Evolutionary conservation across 2,329 filamentous ascomycete species (phyloP).

Genomic region (Alternaria alternata): DNA sequence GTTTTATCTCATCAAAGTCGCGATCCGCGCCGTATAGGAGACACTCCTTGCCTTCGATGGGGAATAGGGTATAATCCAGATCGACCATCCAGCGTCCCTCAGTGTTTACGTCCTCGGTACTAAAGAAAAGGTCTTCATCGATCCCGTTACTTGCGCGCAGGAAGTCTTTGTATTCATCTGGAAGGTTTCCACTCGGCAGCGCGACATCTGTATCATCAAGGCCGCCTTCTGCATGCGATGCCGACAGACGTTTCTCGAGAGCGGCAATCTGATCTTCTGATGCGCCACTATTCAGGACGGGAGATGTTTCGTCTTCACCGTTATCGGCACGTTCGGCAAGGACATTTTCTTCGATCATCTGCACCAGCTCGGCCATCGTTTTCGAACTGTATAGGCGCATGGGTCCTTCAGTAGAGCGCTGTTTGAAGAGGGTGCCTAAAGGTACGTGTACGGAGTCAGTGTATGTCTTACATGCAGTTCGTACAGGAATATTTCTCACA

Average conservation of each 20-base stretch:
- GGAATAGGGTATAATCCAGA: background rate
- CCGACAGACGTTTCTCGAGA: constrained; percentile 3
- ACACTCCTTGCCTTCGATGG: background rate
- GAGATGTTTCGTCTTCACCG: background rate
- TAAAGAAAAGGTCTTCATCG: constrained; percentile 1
- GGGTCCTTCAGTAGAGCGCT: constrained; percentile 7
- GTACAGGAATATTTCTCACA: background rate
- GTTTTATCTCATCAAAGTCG: background rate
- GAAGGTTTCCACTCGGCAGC: background rate
- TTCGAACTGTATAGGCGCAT: constrained; percentile 1
- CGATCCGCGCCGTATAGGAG: background rate
- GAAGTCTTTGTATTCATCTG: constrained; percentile 14
- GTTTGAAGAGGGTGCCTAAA: background rate
- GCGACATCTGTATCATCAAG: background rate
- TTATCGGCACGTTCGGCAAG: background rate
- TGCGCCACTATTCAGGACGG: background rate
- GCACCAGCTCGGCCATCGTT: background rate
- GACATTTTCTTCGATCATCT: background rate
- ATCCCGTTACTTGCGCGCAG: constrained; percentile 13
- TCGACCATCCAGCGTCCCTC: background rate
- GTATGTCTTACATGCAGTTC: no score
- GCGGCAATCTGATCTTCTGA: background rate
- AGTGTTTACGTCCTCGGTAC: background rate
- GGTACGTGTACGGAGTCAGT: no score
- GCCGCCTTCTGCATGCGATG: background rate